Base-by-base conservation (phyloP, 164 flowering plant species). In the Stephania yunnanensis region DNA sequence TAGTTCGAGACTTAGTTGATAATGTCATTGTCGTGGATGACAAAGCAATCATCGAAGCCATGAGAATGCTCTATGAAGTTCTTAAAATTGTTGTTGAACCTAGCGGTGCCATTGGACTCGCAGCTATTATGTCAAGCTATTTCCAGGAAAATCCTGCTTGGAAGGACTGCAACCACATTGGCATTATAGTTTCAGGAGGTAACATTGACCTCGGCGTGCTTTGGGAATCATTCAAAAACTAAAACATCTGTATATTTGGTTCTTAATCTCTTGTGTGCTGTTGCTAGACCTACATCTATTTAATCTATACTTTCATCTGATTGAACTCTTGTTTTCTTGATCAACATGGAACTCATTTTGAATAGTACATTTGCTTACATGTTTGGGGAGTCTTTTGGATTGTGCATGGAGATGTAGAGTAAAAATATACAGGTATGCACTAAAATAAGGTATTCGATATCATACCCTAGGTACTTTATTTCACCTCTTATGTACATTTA, bases 81-180 rank as follows among this genome's bases (percentile, higher is more conserved):
- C 83, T 95, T 75, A 95, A 95, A 83, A 86, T 93, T 17, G 92
- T 84, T 5, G 94, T 93, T 20, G 98, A 95, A 76, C 98, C 98
- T 20, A 95, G 98, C 78, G 97, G 97, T 79, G 95, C 94, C 77
- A 89, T 92, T 31, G 97, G 98, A 53, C 92, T 95, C 76, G 98
- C 98, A 29, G 97, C 91, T 48, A 93, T 91, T 79, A 76, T 90
- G 46, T 93, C 95, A 0, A 78, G 83, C 19, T 75, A 74, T 78
- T 94, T 94, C 83, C 82, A 68, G 78, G 79, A 82, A 8, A 87
- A 87, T 75, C 87, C 90, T 19, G 79, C 84, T n/a, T 89, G 85
- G 89, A 86, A 87, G 70, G 86, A 87, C 69, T 83, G 91, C 82
- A 83, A 77, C 6, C 64, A 88, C 72, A 80, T 90, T 22, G 97